Base-by-base conservation (phyloP, 2,329 filamentous ascomycete genomes). In the Colletotrichum gloeosporioides region DNA sequence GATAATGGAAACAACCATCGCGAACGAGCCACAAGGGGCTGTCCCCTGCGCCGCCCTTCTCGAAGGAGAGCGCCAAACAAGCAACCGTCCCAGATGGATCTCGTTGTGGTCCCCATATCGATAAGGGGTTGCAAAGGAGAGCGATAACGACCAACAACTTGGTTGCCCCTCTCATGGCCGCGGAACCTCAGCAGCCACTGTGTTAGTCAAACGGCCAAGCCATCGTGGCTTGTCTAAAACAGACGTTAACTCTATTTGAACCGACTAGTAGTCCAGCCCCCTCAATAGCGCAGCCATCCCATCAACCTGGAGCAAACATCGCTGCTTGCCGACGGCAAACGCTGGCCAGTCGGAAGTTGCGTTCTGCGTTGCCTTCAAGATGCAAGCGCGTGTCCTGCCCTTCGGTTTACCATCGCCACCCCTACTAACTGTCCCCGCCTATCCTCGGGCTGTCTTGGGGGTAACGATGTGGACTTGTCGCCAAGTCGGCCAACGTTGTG, bases 241-340 rank as follows among this genome's bases (percentile, higher is more conserved):
- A 36, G 63, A 27, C 15, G 22, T 70, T 31, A 70, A 71, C 61
- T 75, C 65, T 67, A 71, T 71, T 63, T 25, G 49, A 67, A 16
- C n/a, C 61, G 8, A 55, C 71, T 75, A 75, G 53, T 29, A n/a
- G 13, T 34, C 32, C 15, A 25, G 34, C 25, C 16, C 13, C 15
- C 53, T 71, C 75, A 67, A 77, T 77, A 77, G 71, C 61, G 75
- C 66, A 36, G 34, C 59, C 32, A 31, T 36, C 13, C 16, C 32
- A 31, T 18, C 39, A 75, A 29, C 18, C 16, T 44, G 36, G 25
- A 53, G 44, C 44, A 31, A 75, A 34, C 36, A 31, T 32, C 18
- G 13, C n/a, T 15, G 34, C 29, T 22, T 49, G 32, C 29, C 66
- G 59, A 59, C 44, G 31, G 39, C 39, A 57, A 53, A 57, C 18